phyloP scores from a whole-genome alignment of 768 basidiomycete species.

The Lactarius hengduanensis region DNA sequence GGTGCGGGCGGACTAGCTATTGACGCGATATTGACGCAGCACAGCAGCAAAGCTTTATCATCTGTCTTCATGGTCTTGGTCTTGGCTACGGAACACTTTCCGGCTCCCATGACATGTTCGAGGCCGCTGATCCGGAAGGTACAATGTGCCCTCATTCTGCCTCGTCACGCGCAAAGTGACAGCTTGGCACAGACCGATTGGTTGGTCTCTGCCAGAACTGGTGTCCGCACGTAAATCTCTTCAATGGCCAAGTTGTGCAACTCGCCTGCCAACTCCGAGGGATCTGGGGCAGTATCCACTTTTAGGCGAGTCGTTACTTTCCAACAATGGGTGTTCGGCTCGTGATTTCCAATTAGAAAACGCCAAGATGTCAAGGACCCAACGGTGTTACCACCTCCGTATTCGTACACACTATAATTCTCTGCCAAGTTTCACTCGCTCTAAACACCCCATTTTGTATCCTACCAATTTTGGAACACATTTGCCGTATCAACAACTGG shows the following conservation, averaged over 20 bases:
- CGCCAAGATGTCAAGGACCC: background rate
- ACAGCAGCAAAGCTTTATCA: constrained; percentile 36
- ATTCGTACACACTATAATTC: background rate
- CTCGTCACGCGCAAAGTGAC: background rate
- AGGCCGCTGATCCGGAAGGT: constrained; percentile 44
- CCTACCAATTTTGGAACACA: background rate
- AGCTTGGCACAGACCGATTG: background rate
- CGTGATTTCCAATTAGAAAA: constrained; percentile 13
- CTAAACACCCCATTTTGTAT: background rate
- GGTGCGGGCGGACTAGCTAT: constrained; percentile 41
- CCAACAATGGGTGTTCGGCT: constrained; percentile 16
- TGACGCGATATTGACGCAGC: too few relatives aligned
- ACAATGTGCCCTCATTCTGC: background rate
- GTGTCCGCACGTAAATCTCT: constrained; percentile 43
- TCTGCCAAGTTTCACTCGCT: background rate
- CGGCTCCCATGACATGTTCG: constrained; percentile 35
- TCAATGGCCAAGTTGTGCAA: constrained; percentile 46
- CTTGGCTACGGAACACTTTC: background rate
- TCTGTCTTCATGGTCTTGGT: background rate
- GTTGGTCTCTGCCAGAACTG: constrained; percentile 44
- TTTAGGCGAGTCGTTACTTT: constrained; percentile 47
- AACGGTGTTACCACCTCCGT: background rate
- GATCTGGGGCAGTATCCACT: constrained; percentile 45
- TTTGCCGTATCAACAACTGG: background rate
- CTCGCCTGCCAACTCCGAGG: constrained; percentile 44